phyloP scores from a whole-genome alignment of 805 yeast genomes.

The Naumovozyma castellii region DNA sequence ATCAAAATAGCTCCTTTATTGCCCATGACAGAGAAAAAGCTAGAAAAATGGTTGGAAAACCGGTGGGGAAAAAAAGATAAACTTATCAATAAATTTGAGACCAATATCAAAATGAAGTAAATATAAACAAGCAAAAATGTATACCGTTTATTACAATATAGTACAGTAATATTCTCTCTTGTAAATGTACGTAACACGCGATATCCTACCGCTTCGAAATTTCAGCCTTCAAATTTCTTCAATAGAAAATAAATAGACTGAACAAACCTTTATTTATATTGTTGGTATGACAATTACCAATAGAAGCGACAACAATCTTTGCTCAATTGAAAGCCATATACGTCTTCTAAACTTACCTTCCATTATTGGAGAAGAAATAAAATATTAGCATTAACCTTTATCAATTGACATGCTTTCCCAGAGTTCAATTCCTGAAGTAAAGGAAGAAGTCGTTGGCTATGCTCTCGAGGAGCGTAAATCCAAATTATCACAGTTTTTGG shows the following conservation, averaged over 20 bases:
- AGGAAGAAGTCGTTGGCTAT: constrained; percentile 49
- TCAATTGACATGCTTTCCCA: constrained; percentile 32
- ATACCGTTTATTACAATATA: neutral
- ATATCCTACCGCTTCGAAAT: neutral
- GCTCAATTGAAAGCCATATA: too few relatives aligned
- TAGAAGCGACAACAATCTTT: too few relatives aligned
- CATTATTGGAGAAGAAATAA: too few relatives aligned
- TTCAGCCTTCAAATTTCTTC: neutral
- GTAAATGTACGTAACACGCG: neutral
- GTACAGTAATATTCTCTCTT: neutral
- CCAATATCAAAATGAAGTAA: constrained; percentile 20
- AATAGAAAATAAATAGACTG: neutral
- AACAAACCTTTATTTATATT: neutral
- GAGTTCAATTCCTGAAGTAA: constrained; percentile 57
- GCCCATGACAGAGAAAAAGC: constrained; percentile 42
- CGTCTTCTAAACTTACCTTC: too few relatives aligned
- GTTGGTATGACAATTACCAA: too few relatives aligned
- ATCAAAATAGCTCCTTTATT: constrained; percentile 39
- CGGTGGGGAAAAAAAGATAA: constrained; percentile 66
- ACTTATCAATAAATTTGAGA: constrained; percentile 34
- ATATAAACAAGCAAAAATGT: neutral
- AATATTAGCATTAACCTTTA: too few relatives aligned
- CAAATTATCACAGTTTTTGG: constrained; percentile 48
- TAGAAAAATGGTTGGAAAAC: constrained; percentile 70
- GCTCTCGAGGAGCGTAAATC: constrained; percentile 57